Evolutionary conservation across 805 yeast species (phyloP).

Genomic region (Torulaspora indica): DNA sequence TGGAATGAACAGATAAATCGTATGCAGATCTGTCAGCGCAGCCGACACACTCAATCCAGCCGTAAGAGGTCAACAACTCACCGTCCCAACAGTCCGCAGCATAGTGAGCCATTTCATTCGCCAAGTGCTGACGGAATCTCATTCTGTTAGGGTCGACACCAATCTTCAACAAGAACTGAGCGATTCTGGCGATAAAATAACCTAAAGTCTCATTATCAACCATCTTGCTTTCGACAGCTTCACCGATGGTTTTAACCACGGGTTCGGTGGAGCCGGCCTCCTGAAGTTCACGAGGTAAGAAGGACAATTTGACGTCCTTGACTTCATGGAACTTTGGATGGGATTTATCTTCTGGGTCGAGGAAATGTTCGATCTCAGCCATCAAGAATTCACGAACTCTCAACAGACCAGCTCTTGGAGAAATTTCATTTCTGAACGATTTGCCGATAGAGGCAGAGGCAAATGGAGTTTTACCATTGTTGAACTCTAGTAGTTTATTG

Average conservation of each 20-base stretch:
- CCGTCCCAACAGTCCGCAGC: conserved; percentile 99
- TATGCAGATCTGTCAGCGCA: conserved; percentile 99
- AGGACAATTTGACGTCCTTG: conserved; percentile 62
- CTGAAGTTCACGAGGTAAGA: conserved; percentile 85
- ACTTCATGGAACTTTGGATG: conserved; percentile 80
- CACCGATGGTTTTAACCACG: conserved; percentile 67
- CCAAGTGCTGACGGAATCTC: conserved; percentile 98
- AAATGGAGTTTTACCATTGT: conserved; percentile 95
- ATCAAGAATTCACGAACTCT: conserved; percentile 98
- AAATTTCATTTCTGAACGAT: conserved; percentile 97
- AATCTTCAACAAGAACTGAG: conserved; percentile 73
- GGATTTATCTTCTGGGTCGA: conserved; percentile 83
- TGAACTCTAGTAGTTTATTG: conserved; percentile 86
- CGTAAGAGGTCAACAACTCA: conserved; percentile 90
- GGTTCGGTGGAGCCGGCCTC: conserved; percentile 75
- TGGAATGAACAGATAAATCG: conserved; percentile 92
- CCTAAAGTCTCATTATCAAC: conserved; percentile 97
- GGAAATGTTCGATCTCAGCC: conserved; percentile 99
- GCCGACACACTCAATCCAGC: conserved; percentile 99
- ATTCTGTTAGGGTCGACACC: conserved; percentile 82
- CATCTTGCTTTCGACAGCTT: conserved; percentile 82
- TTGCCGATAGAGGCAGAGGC: conserved; percentile 99
- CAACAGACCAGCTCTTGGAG: conserved; percentile 95
- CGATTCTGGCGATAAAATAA: conserved; percentile 92
- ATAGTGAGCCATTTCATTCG: conserved; percentile 99